These are phyloP conservation scores for Botrytis sinoallii DNA, from an alignment of 2,329 filamentous ascomycete genomes.

Conservation along the genomic window DNA sequence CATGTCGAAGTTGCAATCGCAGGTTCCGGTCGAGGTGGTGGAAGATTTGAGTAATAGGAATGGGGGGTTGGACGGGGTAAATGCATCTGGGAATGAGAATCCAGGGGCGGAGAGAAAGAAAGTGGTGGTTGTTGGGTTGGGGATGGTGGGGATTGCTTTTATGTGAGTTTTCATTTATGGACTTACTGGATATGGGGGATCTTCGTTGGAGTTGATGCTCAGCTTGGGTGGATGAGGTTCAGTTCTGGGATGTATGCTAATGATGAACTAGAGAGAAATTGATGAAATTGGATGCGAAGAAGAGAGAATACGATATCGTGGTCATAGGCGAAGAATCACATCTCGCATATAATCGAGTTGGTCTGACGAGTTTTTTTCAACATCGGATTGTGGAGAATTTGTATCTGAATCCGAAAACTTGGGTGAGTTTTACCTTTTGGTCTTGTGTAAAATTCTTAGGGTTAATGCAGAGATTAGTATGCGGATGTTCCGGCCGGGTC, in stretches of 20 bases:
- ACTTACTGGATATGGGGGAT: too few relatives aligned
- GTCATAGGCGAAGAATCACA: conserved; percentile 87
- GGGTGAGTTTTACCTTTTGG: conserved; percentile 52
- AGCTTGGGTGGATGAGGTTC: too few relatives aligned
- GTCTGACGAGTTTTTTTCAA: conserved; percentile 83
- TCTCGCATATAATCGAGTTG: conserved; percentile 87
- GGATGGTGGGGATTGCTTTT: conserved; percentile 88
- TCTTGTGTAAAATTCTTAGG: background rate
- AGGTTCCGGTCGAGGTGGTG: conserved; percentile 29
- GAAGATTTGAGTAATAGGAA: conserved; percentile 27
- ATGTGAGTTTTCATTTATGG: conserved; percentile 57
- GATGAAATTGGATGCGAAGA: conserved; percentile 75
- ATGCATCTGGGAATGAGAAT: conserved; percentile 27
- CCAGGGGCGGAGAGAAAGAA: conserved; percentile 50
- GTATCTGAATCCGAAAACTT: conserved; percentile 82
- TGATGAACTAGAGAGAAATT: conserved; percentile 68
- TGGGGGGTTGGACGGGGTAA: conserved; percentile 30
- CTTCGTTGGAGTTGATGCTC: too few relatives aligned
- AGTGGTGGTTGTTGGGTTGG: conserved; percentile 80
- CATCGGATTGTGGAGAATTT: conserved; percentile 81
- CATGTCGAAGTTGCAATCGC: conserved; percentile 35
- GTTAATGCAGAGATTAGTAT: conserved; percentile 28
- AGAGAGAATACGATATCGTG: conserved; percentile 73
- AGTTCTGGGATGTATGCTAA: background rate
- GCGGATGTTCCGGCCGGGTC: conserved; percentile 52